A percentile compares a stretch with the other conserved stretches of the same genome.
These are phyloP conservation scores for Saccharomycopsis sp. DNA, from an alignment of 805 yeast genomes.

Conservation along the genomic window DNA sequence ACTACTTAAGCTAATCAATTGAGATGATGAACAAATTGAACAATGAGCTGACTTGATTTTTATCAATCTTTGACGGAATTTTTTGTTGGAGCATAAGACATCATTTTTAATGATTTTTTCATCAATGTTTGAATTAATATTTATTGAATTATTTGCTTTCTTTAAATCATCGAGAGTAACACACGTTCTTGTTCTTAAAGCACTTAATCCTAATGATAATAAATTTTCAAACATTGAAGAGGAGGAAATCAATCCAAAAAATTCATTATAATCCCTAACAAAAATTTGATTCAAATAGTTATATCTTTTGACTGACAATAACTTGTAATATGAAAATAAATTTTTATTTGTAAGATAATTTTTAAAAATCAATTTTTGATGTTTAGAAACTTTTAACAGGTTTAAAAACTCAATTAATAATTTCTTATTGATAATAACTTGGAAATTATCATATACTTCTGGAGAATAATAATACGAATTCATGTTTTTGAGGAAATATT, in stretches of 20 bases:
- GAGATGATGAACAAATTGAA: slow-evolving; percentile 16
- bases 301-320: slow-evolving; percentile 13
- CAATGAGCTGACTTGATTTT: slow-evolving; percentile 13
- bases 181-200: slow-evolving; percentile 15
- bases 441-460: slow-evolving; percentile 5
- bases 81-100: neutral
- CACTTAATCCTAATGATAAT: slow-evolving; percentile 16
- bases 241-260: slow-evolving; percentile 2
- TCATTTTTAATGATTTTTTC: neutral
- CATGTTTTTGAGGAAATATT: slow-evolving; percentile 7
- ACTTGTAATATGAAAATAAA: slow-evolving; percentile 9
- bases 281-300: slow-evolving; percentile 15
- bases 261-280: slow-evolving; percentile 4
- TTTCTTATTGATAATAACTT: slow-evolving; percentile 2
- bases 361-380: slow-evolving; percentile 3
- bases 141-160: neutral
- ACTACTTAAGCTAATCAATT: slow-evolving; percentile 10
- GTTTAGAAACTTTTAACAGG: slow-evolving; percentile 5
- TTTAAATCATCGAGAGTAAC: slow-evolving; percentile 10
- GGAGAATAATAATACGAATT: slow-evolving; percentile 7
- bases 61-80: slow-evolving; percentile 3
- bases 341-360: slow-evolving; percentile 9
- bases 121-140: slow-evolving; percentile 1
- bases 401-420: slow-evolving; percentile 10
- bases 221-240: slow-evolving; percentile 8